phyloP scores from a whole-genome alignment of 257 asterid species.

The Coffea canephora region DNA sequence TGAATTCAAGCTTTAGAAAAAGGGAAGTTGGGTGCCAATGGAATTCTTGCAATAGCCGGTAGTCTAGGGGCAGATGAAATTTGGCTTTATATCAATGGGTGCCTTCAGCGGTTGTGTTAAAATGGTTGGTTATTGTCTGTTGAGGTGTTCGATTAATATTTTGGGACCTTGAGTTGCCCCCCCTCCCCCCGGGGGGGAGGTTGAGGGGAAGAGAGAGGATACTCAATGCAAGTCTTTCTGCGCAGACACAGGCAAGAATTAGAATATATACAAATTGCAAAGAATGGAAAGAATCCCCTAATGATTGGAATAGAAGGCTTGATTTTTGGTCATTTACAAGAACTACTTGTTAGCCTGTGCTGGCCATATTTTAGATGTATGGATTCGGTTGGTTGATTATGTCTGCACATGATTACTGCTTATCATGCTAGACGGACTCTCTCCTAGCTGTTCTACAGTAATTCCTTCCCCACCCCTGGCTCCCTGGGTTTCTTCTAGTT shows the following conservation, averaged over 20 bases:
- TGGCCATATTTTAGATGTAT: background rate
- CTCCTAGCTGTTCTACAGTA: background rate
- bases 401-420: background rate
- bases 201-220: background rate
- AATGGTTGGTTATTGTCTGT: background rate
- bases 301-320: background rate
- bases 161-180: background rate
- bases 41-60: background rate
- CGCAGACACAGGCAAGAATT: background rate
- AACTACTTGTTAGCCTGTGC: background rate
- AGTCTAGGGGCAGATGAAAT: background rate
- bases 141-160: background rate
- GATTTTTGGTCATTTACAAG: background rate
- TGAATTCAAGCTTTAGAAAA: background rate
- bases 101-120: background rate
- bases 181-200: too few species aligned
- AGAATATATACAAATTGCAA: background rate
- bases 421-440: background rate
- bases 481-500: too few species aligned
- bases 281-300: background rate
- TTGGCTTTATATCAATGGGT: background rate
- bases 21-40: background rate
- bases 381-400: background rate
- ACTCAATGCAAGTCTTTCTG: too few species aligned
- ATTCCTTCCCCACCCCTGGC: background rate